Percentiles rank a stretch among this genome's conserved stretches.
phyloP scores from a whole-genome alignment of 495 filamentous ascomycete species.

The Neurospora sp. region DNA sequence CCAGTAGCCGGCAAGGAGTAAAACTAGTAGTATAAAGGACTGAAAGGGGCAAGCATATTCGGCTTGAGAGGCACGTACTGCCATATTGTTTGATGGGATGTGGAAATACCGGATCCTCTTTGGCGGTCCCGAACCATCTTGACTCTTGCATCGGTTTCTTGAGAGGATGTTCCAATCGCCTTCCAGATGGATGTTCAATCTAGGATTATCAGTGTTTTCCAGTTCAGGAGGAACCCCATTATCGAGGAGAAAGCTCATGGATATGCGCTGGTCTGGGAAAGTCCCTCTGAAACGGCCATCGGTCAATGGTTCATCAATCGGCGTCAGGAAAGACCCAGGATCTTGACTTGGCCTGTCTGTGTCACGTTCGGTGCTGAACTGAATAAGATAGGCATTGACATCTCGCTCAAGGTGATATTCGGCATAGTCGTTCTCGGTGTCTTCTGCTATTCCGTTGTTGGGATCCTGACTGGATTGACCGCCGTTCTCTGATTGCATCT shows the following conservation, averaged over 20 bases:
- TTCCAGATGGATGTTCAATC: background rate
- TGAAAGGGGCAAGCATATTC: background rate
- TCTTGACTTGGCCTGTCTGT: background rate
- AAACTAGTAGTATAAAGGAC: too few relatives aligned
- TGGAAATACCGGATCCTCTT: conserved; percentile 12
- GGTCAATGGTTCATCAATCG: conserved; percentile 3
- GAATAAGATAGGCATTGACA: conserved; percentile 16
- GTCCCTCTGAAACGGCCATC: conserved; percentile 10
- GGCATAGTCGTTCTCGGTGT: background rate
- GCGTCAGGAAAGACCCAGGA: background rate
- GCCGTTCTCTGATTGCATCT: background rate
- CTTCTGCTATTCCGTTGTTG: background rate
- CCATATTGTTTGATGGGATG: conserved; percentile 15
- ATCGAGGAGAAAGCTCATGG: conserved; percentile 1
- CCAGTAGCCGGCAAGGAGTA: background rate
- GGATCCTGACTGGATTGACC: background rate
- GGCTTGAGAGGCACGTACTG: background rate
- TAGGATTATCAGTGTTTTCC: background rate
- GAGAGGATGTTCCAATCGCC: background rate
- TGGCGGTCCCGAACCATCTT: background rate
- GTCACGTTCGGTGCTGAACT: background rate
- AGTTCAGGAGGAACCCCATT: background rate
- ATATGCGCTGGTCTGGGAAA: conserved; percentile 12
- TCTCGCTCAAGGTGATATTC: conserved; percentile 2
- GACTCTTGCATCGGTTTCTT: background rate